Evolutionary conservation across 768 basidiomycete genomes (phyloP).

Genomic region (Scleroderma bovista): DNA sequence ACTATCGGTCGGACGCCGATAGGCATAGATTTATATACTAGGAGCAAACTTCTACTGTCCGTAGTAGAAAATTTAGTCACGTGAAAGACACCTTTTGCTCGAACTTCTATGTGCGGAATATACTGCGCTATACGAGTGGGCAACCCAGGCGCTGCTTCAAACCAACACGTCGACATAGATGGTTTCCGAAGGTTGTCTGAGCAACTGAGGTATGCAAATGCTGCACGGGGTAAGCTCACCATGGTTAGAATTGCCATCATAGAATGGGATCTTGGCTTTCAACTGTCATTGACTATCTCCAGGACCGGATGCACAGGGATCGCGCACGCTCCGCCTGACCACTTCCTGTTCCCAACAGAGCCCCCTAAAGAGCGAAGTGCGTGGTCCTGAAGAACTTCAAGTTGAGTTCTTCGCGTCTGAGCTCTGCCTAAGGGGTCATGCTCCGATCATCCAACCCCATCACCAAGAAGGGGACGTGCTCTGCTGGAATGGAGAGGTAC

Average conservation of each 20-base stretch:
- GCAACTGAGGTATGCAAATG: conserved; percentile 45
- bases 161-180: conserved; percentile 2
- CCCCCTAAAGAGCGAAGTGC: not conserved
- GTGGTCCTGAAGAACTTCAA: conserved; percentile 11
- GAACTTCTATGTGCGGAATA: conserved; percentile 63
- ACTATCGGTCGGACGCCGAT: too few relatives aligned
- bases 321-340: conserved; percentile 18
- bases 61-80: too few relatives aligned
- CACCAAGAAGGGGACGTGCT: conserved; percentile 49
- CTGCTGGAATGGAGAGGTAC: conserved; percentile 86
- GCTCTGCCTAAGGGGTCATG: conserved; percentile 61
- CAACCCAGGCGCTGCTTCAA: conserved; percentile 1
- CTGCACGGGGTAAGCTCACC: conserved; percentile 46
- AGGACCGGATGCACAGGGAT: conserved; percentile 66
- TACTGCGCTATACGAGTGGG: conserved; percentile 39
- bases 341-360: conserved; percentile 3
- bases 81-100: not conserved
- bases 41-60: too few relatives aligned
- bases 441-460: conserved; percentile 66
- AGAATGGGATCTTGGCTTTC: conserved; percentile 1
- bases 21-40: too few relatives aligned
- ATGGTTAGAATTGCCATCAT: not conserved
- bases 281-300: not conserved
- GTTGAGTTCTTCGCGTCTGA: conserved; percentile 70
- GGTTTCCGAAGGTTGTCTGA: conserved; percentile 19